Percentiles rank a stretch among this genome's conserved stretches.
Evolutionary conservation across 805 yeast genomes (phyloP).

Genomic region (Torulaspora microellipsoides): DNA sequence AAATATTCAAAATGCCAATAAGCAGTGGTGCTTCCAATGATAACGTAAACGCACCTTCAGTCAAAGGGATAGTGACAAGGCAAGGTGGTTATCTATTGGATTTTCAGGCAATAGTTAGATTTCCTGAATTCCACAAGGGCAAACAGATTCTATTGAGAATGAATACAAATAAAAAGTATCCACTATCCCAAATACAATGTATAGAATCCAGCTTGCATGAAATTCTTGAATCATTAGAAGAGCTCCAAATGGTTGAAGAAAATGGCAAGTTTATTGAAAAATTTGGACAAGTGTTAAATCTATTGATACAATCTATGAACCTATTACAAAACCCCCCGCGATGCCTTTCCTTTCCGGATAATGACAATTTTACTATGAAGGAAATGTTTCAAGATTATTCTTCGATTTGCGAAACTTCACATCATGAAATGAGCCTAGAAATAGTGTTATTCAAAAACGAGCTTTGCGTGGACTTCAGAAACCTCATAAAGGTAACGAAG

Average conservation of each 20-base stretch:
- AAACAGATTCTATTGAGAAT: constrained; percentile 35
- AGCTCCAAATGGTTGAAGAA: constrained; percentile 41
- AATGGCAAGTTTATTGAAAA: constrained; percentile 28
- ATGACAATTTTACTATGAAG: constrained; percentile 45
- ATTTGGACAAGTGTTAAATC: constrained; percentile 18
- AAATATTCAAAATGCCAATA: constrained; percentile 52
- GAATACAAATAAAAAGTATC: constrained; percentile 41
- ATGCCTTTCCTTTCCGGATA: constrained; percentile 52
- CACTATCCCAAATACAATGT: constrained; percentile 37
- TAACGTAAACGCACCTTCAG: constrained; percentile 17
- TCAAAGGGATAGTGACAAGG: constrained; percentile 59
- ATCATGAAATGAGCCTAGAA: constrained; percentile 48
- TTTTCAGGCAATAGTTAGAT: constrained; percentile 39
- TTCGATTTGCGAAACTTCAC: constrained; percentile 28
- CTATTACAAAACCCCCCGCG: constrained; percentile 50
- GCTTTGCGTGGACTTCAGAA: constrained; percentile 54
- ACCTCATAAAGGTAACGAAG: constrained; percentile 45
- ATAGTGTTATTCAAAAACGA: constrained; percentile 58
- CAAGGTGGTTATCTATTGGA: constrained; percentile 50
- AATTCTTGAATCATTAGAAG: constrained; percentile 35
- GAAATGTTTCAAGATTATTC: constrained; percentile 38
- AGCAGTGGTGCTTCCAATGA: constrained; percentile 18
- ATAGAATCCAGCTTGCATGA: constrained; percentile 27
- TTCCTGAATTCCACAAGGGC: constrained; percentile 41
- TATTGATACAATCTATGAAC: constrained; percentile 23